Conservation (phyloP, 139 green algal species). For the Gonium pectorale region DNA sequence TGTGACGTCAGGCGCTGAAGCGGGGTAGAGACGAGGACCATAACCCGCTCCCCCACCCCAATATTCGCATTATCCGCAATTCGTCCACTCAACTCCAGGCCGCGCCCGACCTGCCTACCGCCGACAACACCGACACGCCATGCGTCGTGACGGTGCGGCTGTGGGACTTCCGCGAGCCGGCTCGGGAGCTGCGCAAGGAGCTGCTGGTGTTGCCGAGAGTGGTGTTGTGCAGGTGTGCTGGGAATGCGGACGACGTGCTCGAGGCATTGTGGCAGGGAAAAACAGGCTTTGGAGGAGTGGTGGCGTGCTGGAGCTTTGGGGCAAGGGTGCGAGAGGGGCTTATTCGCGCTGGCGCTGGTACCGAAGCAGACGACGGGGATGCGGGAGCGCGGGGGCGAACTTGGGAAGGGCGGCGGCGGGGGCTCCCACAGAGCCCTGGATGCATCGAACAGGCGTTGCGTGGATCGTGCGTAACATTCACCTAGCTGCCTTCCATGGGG, state of each 20-base stretch:
- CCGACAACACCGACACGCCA: constrained; percentile 22
- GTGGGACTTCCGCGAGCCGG: constrained; percentile 18
- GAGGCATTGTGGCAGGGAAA: not conserved
- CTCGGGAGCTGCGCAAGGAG: constrained; percentile 21
- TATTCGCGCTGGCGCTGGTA: not conserved
- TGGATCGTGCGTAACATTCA: no score
- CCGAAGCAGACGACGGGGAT: not conserved
- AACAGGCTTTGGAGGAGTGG: not conserved
- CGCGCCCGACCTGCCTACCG: constrained; percentile 27
- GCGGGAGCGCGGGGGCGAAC: not conserved
- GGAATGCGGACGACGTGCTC: not conserved
- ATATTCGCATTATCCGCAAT: not conserved
- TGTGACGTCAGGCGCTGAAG: no score
- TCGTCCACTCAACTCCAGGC: not conserved
- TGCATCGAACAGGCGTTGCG: no score
- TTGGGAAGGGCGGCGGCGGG: not conserved
- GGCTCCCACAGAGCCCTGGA: no score
- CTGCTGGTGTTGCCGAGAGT: constrained; percentile 27
- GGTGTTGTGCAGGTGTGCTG: constrained; percentile 32
- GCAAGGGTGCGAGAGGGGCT: not conserved
- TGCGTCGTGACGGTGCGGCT: constrained; percentile 42
- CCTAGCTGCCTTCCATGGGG: no score
- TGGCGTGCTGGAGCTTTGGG: not conserved
- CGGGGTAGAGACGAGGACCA: not conserved
- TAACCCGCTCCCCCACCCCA: not conserved